phyloP scores from a whole-genome alignment of 306 rosid genomes.

The Cicer pinnatifidum region DNA sequence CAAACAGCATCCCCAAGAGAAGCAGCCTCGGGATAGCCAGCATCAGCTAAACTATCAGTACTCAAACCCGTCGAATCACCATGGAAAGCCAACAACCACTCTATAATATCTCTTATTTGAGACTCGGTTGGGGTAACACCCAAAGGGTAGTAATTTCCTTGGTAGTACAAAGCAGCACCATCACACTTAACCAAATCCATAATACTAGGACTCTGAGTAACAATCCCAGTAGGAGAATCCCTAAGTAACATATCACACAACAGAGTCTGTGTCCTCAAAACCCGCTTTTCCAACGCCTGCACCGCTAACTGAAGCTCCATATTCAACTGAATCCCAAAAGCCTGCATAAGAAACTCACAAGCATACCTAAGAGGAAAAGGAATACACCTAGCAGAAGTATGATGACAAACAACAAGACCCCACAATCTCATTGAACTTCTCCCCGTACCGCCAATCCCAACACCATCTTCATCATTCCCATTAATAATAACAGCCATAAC shows the following conservation, averaged over 20 bases:
- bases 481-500: constrained; percentile 89
- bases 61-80: constrained; percentile 95
- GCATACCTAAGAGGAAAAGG: constrained; percentile 94
- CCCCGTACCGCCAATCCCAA: constrained; percentile 57
- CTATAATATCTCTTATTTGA: constrained; percentile 83
- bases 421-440: constrained; percentile 68
- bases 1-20: constrained; percentile 91
- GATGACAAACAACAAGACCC: constrained; percentile 99
- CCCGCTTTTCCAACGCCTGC: constrained; percentile 79
- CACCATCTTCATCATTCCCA: constrained; percentile 69
- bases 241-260: constrained; percentile 97
- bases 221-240: constrained; percentile 85
- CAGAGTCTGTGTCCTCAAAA: constrained; percentile 88
- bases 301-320: constrained; percentile 89
- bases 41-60: constrained; percentile 94
- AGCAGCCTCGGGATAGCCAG: constrained; percentile 91
- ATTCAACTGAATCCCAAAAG: constrained; percentile 89
- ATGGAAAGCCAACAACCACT: constrained; percentile 83
- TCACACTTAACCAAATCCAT: constrained; percentile 93
- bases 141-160: constrained; percentile 66
- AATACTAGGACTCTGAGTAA: constrained; percentile 90
- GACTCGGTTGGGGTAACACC: constrained; percentile 84
- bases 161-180: constrained; percentile 85
- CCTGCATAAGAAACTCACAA: constrained; percentile 97
- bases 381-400: constrained; percentile 80